Conservation (phyloP, 441 rosid species). For the Erysimum cheiri region DNA sequence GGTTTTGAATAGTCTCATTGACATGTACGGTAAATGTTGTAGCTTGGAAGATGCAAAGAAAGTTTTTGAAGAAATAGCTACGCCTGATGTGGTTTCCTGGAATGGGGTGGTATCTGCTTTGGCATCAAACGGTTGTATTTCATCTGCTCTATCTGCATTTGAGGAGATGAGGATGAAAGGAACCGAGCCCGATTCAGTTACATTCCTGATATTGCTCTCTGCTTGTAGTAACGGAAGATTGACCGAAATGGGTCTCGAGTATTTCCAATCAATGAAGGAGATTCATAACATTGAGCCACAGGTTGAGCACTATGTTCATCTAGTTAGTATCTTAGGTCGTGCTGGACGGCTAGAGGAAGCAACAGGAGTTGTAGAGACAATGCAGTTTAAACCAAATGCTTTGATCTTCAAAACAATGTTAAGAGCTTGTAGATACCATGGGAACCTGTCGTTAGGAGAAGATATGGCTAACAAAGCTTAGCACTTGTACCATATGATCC, state of each 20-base stretch:
- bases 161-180: slow-evolving; percentile 63
- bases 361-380: slow-evolving; percentile 46
- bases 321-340: slow-evolving; percentile 56
- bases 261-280: slow-evolving; percentile 49
- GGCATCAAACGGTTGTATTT: slow-evolving; percentile 50
- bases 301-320: slow-evolving; percentile 51
- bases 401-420: slow-evolving; percentile 54
- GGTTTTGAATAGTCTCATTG: slow-evolving; percentile 52
- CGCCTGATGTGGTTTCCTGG: slow-evolving; percentile 59
- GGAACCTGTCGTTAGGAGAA: slow-evolving; percentile 66
- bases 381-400: slow-evolving; percentile 57
- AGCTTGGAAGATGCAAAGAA: slow-evolving; percentile 42
- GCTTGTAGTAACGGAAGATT: slow-evolving; percentile 56
- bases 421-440: slow-evolving; percentile 53
- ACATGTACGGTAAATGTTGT: slow-evolving; percentile 60
- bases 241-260: slow-evolving; percentile 53
- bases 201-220: slow-evolving; percentile 51
- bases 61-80: slow-evolving; percentile 48
- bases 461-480: slow-evolving; percentile 69
- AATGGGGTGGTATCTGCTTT: slow-evolving; percentile 57
- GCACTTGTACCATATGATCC: slow-evolving; percentile 58
- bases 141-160: slow-evolving; percentile 55
- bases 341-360: slow-evolving; percentile 59
- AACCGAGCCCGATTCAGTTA: slow-evolving; percentile 50
- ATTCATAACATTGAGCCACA: slow-evolving; percentile 47